Evolutionary conservation across 1,284 basidiomycete species (phyloP).

Genomic region (Stygiomarasmius scandens): DNA sequence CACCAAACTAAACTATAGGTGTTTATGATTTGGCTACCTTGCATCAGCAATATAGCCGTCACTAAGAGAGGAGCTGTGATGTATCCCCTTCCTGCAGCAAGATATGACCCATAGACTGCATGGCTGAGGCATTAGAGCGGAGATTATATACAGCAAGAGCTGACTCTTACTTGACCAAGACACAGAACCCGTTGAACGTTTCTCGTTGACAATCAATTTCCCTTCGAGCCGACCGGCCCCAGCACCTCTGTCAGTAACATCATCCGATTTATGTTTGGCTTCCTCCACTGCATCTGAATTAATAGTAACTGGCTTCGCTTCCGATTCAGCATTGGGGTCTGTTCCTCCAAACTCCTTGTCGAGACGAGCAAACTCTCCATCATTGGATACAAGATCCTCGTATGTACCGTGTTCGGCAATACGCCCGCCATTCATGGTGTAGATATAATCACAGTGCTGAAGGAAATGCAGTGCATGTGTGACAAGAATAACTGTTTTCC

Average conservation of each 20-base stretch:
- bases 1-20: slow-evolving; percentile 68
- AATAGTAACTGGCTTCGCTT: slow-evolving; percentile 20
- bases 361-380: slow-evolving; percentile 64
- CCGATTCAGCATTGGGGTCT: slow-evolving; percentile 30
- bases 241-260: slow-evolving; percentile 38
- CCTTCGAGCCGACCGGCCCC: slow-evolving; percentile 69
- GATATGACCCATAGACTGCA: slow-evolving; percentile 70
- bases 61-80: slow-evolving; percentile 63
- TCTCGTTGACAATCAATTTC: slow-evolving; percentile 64
- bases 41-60: slow-evolving; percentile 62
- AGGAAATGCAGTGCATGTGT: slow-evolving; percentile 79
- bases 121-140: not conserved
- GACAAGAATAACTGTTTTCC: slow-evolving; percentile 71
- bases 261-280: slow-evolving; percentile 41
- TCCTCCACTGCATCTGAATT: slow-evolving; percentile 37
- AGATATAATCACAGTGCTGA: slow-evolving; percentile 68
- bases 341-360: slow-evolving; percentile 51
- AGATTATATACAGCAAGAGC: not conserved
- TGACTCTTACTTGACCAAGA: slow-evolving; percentile 46
- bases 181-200: slow-evolving; percentile 67
- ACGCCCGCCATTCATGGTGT: slow-evolving; percentile 57
- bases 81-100: slow-evolving; percentile 63
- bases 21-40: slow-evolving; percentile 55
- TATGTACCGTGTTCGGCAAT: slow-evolving; percentile 70
- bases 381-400: slow-evolving; percentile 49